Conservation (phyloP, 2,329 filamentous ascomycete genomes). For the Colletotrichum sp. region DNA sequence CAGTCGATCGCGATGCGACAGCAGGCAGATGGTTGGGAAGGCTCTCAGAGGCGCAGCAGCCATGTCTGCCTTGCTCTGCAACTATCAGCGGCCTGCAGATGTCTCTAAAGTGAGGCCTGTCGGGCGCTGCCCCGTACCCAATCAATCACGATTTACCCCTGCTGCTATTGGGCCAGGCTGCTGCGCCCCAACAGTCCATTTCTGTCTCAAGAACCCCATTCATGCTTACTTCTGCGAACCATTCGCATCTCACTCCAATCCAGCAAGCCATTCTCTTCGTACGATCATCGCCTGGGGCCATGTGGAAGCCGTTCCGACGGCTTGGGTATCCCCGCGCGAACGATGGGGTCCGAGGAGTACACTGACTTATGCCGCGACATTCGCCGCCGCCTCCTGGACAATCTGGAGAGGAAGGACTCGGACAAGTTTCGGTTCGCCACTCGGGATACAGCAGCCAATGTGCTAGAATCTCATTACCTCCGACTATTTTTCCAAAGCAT, state of each 20-base stretch:
- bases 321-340: neutral
- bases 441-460: neutral
- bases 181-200: neutral
- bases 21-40: neutral
- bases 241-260: neutral
- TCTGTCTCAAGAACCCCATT: neutral
- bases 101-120: neutral
- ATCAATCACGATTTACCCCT: neutral
- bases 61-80: neutral
- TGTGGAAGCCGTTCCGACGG: neutral
- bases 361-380: neutral
- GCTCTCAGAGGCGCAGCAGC: neutral
- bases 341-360: neutral
- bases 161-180: neutral
- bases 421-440: neutral
- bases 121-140: neutral
- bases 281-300: neutral
- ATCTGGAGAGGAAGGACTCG: neutral
- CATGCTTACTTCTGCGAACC: neutral
- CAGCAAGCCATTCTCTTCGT: neutral
- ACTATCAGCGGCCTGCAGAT: neutral
- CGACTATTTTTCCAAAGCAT: neutral
- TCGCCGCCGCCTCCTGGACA: neutral
- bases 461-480: neutral
- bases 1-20: neutral